Base-by-base conservation (phyloP, 805 yeast species). In the Starmerella stigmatis region DNA sequence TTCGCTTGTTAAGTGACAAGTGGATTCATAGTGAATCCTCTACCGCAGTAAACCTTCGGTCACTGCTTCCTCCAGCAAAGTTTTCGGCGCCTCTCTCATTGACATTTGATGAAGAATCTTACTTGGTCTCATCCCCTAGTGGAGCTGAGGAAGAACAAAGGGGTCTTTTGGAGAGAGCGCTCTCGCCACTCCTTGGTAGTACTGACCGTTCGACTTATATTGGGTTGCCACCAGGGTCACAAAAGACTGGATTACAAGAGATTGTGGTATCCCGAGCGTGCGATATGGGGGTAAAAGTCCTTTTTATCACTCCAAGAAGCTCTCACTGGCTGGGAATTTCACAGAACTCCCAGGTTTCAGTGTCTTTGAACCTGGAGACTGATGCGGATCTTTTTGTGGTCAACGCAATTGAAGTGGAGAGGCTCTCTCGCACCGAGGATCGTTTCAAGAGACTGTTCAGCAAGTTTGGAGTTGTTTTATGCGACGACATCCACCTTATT, bases 11-110 rank as follows among this genome's bases (percentile, higher is more conserved):
- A 2, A 85, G 94, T 46, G 94, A 88, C 47, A 75, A 71, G 48
- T 92, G 97, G 98, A 63, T 86, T 4, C 88, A 84, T 50, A 76
- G 86, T 46, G 83, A 75, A 45, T 67, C 71, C 50, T 74, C 73
- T 48, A 59, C 73, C 1, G 84, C 95, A 0, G 67, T 86, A 1
- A 61, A 76, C 45, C 63, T 85, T 48, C 64, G 68, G 26, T 58
- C 65, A 19, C 52, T 82, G 44, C 66, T 64, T 27, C 42, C 77
- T 4, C 95, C 94, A 5, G 72, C 27, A 1, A 39, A 39, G 27
- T 22, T 27, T n/a, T 7, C 44, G 25, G 41, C 34, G 28, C 23
- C 29, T 4, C 25, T 41, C 2, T 7, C 22, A 2, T 4, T 44
- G 15, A 21, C 2, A 6, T 11, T 9, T 7, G 39, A n/a, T 5